phyloP scores from a whole-genome alignment of 257 asterid species.

The Solanum rostratum region DNA sequence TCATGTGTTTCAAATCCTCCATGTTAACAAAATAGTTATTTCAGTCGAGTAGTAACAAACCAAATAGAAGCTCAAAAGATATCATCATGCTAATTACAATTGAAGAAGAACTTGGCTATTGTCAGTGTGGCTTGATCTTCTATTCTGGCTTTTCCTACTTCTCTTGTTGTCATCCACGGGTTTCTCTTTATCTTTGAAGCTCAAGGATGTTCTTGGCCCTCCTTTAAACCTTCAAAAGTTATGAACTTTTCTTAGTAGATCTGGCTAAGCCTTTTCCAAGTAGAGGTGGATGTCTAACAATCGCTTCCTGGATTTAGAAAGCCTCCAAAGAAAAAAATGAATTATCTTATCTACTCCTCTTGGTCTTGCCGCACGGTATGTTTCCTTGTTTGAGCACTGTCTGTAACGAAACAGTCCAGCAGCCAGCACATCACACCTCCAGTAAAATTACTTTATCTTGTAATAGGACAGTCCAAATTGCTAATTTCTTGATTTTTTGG shows the following conservation, averaged over 20 bases:
- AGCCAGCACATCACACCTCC: neutral
- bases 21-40: neutral
- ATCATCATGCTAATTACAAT: neutral
- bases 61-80: neutral
- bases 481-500: neutral
- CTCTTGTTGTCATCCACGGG: neutral
- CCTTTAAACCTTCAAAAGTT: neutral
- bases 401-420: neutral
- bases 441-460: neutral
- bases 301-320: neutral
- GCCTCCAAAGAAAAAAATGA: neutral
- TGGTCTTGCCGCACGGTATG: neutral
- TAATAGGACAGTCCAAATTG: neutral
- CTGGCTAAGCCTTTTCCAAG: neutral
- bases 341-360: neutral
- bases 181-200: neutral
- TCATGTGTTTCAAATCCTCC: neutral
- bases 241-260: neutral
- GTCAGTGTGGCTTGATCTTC: neutral
- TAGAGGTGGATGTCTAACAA: neutral
- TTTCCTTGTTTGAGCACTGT: neutral
- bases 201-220: neutral
- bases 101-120: neutral
- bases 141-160: neutral
- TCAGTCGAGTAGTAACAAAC: neutral